Conservation (phyloP, 1,139 yeast genomes). For the Hansenula lynferdii region DNA sequence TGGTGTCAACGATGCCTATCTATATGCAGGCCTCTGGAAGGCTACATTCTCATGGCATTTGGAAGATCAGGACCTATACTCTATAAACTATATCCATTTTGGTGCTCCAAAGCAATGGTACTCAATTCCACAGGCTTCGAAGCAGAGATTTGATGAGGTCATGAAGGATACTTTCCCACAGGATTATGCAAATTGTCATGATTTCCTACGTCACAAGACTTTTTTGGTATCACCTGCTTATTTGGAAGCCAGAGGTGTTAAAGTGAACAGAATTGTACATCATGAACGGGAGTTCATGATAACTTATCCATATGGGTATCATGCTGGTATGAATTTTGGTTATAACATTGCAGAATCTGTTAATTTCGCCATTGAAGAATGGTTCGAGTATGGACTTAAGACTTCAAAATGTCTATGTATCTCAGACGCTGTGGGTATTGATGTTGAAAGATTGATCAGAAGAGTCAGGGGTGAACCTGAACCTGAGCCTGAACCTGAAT, state of each 20-base stretch:
- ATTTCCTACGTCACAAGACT: constrained; percentile 78
- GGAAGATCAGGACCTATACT: constrained; percentile 83
- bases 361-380: constrained; percentile 78
- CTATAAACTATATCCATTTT: constrained; percentile 79
- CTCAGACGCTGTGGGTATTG: constrained; percentile 70
- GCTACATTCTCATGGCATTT: constrained; percentile 89
- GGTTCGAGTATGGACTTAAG: constrained; percentile 65
- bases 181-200: constrained; percentile 59
- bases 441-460: constrained; percentile 42
- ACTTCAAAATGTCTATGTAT: constrained; percentile 71
- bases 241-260: constrained; percentile 51
- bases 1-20: constrained; percentile 80
- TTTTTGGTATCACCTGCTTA: constrained; percentile 68
- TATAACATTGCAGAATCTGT: constrained; percentile 84
- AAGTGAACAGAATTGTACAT: constrained; percentile 65
- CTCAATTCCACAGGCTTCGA: constrained; percentile 68
- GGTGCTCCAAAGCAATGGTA: constrained; percentile 96
- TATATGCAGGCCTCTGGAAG: constrained; percentile 89
- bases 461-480: constrained; percentile 16
- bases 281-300: constrained; percentile 70
- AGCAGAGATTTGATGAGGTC: constrained; percentile 49
- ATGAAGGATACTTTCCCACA: constrained; percentile 70
- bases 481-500: constrained; percentile 6
- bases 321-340: constrained; percentile 84
- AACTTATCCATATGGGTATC: constrained; percentile 84